Base-by-base conservation (phyloP, 2,329 filamentous ascomycete species). In the Gaeumannomyces tritici region DNA sequence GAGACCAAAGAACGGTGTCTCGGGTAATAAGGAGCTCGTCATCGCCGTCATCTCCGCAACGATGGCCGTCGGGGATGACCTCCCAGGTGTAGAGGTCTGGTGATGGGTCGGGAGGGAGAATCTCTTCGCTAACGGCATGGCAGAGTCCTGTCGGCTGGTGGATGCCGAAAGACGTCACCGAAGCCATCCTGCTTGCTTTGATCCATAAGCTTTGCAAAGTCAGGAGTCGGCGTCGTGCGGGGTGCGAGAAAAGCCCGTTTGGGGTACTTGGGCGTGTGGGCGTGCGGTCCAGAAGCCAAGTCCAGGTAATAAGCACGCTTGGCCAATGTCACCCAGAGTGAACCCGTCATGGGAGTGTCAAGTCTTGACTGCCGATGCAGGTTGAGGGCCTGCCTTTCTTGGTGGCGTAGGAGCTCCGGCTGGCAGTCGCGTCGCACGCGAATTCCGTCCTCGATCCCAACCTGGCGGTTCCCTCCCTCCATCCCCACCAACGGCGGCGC, bases 121-220 rank as follows among this genome's bases (percentile, higher is more conserved):
- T 82, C 63, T 86, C 83, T 75, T 98, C 93, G 68, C 88, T 82
- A 68, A 96, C 83, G 66, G 96, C 87, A 78, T 95, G 91, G 65
- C 85, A 86, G 66, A 98, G 81, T 66, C 89, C 92, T 65, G 89
- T 85, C 64, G 96, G 93, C 77, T 89, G 87, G 79, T 98, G 93
- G 71, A 96, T 82, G 74, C 95, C 95, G 70, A 97, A 84, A 67
- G 93, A 97, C 75, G 86, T 90, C 76, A 97, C 86, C 72, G 89
- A 87, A 69, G 93, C 93, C 96, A 99, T 99, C 54, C 54, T 28
- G 51, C 42, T 33, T 51, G 31, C 54, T 27, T 47, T 33, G 62
- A 60, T 64, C 63, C 63, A 63, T 64, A 63, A 63, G 63, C 63
- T 21, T 28, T 47, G 59, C n/a, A 29, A n/a, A 35, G 31, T 35